Conservation (phyloP, 257 asterid genomes). For the Ilex aquifolium region DNA sequence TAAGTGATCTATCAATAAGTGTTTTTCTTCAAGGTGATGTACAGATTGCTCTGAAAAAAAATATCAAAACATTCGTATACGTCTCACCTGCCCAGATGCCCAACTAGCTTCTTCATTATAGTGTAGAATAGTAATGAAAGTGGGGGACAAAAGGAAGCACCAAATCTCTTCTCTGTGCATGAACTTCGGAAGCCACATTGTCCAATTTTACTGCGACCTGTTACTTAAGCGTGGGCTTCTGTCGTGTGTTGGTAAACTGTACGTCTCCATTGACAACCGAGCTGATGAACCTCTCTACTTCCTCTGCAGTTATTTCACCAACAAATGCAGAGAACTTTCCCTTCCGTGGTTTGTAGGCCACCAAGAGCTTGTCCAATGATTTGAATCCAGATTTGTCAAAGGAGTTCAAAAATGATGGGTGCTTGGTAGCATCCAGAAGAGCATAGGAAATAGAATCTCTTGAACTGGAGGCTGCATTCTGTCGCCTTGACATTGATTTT, state of each 20-base stretch:
- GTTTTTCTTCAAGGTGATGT: no score
- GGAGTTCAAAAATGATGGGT: constrained; percentile 57
- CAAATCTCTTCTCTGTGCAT: no score
- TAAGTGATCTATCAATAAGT: no score
- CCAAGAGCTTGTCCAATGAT: constrained; percentile 47
- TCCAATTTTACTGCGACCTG: background rate
- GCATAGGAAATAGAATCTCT: constrained; percentile 62
- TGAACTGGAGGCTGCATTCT: constrained; percentile 28
- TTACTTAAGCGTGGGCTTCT: constrained; percentile 41
- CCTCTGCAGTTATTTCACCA: constrained; percentile 52
- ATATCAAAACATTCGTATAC: no score
- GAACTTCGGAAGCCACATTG: no score
- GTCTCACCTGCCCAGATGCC: no score
- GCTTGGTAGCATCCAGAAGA: constrained; percentile 70
- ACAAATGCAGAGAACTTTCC: constrained; percentile 53
- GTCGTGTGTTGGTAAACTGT: constrained; percentile 54
- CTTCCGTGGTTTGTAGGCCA: constrained; percentile 82
- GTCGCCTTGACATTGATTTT: constrained; percentile 64
- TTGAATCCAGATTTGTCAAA: constrained; percentile 62
- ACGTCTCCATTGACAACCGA: constrained; percentile 71
- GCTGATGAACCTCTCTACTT: constrained; percentile 58
- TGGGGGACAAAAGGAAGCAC: no score
- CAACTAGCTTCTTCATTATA: no score
- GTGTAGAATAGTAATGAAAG: no score
- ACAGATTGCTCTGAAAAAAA: no score